phyloP scores from a whole-genome alignment of 164 flowering plant species.

The Magnolia changhungtana region DNA sequence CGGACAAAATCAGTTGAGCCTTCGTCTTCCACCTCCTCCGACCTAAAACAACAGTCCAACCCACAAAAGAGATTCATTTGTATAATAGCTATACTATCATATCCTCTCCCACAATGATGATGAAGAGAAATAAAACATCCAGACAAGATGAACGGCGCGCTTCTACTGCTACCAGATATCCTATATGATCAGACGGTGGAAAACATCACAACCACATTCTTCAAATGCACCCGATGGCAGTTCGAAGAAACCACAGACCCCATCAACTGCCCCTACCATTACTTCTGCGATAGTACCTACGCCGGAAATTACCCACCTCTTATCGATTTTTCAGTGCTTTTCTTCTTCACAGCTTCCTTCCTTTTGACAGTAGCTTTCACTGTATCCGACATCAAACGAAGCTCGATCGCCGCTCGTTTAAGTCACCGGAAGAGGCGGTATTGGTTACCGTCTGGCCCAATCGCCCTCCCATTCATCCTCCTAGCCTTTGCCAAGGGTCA shows the following conservation, averaged over 20 bases:
- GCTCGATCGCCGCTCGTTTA: neutral
- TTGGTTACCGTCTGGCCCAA: slow-evolving; percentile 54
- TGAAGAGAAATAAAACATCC: neutral
- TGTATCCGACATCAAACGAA: slow-evolving; percentile 14
- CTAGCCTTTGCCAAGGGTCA: slow-evolving; percentile 44
- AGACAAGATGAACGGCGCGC: slow-evolving; percentile 17
- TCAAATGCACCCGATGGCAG: slow-evolving; percentile 55
- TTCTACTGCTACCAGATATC: neutral
- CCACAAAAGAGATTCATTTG: neutral
- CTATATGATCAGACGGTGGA: slow-evolving; percentile 24
- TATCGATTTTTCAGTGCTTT: slow-evolving; percentile 27
- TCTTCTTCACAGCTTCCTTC: slow-evolving; percentile 30
- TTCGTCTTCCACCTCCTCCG: slow-evolving; percentile 20
- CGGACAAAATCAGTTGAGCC: slow-evolving; percentile 19
- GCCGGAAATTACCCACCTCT: slow-evolving; percentile 36
- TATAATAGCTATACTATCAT: neutral
- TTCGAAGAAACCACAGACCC: slow-evolving; percentile 53
- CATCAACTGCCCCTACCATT: slow-evolving; percentile 47
- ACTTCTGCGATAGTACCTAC: slow-evolving; percentile 48
- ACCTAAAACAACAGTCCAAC: slow-evolving; percentile 19
- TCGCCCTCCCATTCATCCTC: slow-evolving; percentile 41
- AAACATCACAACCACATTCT: slow-evolving; percentile 34
- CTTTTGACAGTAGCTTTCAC: slow-evolving; percentile 25
- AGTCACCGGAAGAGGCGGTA: slow-evolving; percentile 15
- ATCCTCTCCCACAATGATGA: neutral